Evolutionary conservation across 2,329 filamentous ascomycete genomes (phyloP).

Genomic region (Botrytis elliptica): DNA sequence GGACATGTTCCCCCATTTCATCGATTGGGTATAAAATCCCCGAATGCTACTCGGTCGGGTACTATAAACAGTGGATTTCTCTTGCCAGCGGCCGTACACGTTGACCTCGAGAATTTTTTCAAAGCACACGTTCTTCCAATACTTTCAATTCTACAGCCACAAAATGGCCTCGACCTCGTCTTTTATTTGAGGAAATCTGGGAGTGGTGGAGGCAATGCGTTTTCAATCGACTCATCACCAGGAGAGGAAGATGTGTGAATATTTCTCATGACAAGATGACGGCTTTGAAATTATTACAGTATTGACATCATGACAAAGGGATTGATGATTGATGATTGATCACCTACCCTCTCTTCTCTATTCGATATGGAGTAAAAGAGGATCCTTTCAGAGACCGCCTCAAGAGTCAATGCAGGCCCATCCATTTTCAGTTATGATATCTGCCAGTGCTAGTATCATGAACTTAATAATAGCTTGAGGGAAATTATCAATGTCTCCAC

Average conservation of each 20-base stretch:
- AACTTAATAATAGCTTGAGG: background rate
- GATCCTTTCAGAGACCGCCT: background rate
- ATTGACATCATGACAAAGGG: constrained; percentile 3
- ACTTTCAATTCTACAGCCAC: constrained; percentile 1
- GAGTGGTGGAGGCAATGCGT: background rate
- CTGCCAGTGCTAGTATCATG: background rate
- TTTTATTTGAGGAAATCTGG: background rate
- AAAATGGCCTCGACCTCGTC: background rate
- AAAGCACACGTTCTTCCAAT: constrained; percentile 9
- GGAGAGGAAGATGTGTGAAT: background rate
- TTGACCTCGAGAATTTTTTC: constrained; percentile 11
- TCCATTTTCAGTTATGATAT: background rate
- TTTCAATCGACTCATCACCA: background rate
- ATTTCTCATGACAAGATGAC: background rate
- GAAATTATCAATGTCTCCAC: constrained; percentile 4
- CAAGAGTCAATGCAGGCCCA: background rate
- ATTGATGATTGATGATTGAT: constrained; percentile 5
- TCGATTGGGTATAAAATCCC: constrained; percentile 13
- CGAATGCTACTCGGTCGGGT: constrained; percentile 11
- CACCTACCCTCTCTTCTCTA: background rate
- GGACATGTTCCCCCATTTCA: constrained; percentile 2
- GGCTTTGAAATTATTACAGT: background rate
- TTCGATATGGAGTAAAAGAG: constrained; percentile 4
- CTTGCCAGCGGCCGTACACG: constrained; percentile 18
- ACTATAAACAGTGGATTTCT: constrained; percentile 6